Evolutionary conservation across 2,329 filamentous ascomycete genomes (phyloP).

Genomic region (Cryphonectria naterciae): DNA sequence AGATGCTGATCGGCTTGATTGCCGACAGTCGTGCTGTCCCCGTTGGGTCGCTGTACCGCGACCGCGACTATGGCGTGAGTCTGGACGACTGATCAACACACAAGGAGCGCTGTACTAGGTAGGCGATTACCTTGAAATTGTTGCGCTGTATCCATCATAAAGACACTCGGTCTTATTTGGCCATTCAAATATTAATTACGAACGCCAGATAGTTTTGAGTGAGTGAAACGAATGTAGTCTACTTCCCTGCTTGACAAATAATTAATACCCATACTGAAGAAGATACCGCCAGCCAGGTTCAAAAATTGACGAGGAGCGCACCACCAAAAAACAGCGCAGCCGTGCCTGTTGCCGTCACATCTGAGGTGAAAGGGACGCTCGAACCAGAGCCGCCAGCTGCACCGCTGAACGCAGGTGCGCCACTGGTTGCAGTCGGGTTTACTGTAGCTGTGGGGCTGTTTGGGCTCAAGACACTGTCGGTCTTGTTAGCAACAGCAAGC

Average conservation of each 20-base stretch:
- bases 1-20: constrained; percentile 44
- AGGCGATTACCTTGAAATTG: background rate
- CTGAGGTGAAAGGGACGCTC: constrained; percentile 21
- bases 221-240: background rate
- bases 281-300: background rate
- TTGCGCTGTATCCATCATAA: background rate
- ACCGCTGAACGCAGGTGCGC: constrained; percentile 40
- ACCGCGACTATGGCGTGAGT: constrained; percentile 39
- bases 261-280: background rate
- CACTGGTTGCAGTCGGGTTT: constrained; percentile 41
- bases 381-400: constrained; percentile 30
- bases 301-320: constrained; percentile 19
- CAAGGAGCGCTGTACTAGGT: no score
- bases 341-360: constrained; percentile 3
- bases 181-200: background rate
- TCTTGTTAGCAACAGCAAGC: background rate
- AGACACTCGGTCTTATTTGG: background rate
- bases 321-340: constrained; percentile 24
- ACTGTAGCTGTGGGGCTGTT: constrained; percentile 41
- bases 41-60: constrained; percentile 38
- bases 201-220: background rate
- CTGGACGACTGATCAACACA: constrained; percentile 30
- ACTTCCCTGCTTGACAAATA: no score
- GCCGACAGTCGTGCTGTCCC: constrained; percentile 42
- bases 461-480: constrained; percentile 47